Base-by-base conservation (phyloP, 345 rosid species). In the Lepidium sativum region DNA sequence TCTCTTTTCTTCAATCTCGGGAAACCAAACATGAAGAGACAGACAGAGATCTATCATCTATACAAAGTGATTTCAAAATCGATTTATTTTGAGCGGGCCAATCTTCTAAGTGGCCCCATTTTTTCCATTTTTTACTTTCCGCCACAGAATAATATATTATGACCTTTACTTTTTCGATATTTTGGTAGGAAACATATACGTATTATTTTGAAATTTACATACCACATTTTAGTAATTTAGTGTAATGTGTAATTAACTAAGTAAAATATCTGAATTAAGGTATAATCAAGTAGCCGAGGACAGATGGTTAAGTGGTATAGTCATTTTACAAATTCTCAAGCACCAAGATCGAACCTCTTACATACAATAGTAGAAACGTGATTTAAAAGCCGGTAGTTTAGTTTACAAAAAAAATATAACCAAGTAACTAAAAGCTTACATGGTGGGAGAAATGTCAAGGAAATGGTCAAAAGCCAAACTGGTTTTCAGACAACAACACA, bases 41-140 rank as follows among this genome's bases (percentile, higher is more conserved):
- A 49, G 27, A 16, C 43, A 47, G 57, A 50, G 52, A 63, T 25
- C 29, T 25, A 25, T 23, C 27, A n/a, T n/a, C 33, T 1, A 6
- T 20, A 29, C 16, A 53, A 62, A 54, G 56, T 61, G 23, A 54
- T 20, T 17, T 63, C 23, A 40, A 54, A 10, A 27, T 63, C 43
- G 43, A 54, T 55, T 63, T 62, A 63, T 44, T 55, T 45, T 47
- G 56, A 29, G 75, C 69, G 63, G 64, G 75, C 40, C 63, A 62
- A 54, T 54, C 69, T 54, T 34, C 48, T 44, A 4, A 54, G 59
- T 63, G 69, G 59, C 15, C 75, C 29, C 29, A 47, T 38, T 16
- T 17, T 9, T 68, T 50, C 58, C 42, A 5, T 9, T 31, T 49
- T 32, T 12, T 54, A 2, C 10, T 51, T 8, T 57, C 47, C 35